Evolutionary conservation across 2,329 filamentous ascomycete genomes (phyloP).

Genomic region (Aaosphaeria arxii): DNA sequence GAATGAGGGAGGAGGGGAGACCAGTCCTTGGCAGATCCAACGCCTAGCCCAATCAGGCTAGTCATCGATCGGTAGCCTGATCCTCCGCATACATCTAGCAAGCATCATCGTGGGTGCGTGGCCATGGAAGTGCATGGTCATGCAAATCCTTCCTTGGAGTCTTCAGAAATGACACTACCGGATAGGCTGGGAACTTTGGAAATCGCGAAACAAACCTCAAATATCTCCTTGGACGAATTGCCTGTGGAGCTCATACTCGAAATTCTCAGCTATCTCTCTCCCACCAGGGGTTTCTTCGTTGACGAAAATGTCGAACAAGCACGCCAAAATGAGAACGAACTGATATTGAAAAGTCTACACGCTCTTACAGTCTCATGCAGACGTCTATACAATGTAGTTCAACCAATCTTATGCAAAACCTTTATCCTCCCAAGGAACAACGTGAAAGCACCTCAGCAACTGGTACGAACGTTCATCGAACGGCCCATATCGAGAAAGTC

Average conservation of each 20-base stretch:
- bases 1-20: too few species aligned
- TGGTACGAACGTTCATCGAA: not conserved
- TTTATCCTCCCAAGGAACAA: slow-evolving; percentile 2
- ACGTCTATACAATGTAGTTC: slow-evolving; percentile 9
- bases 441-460: not conserved
- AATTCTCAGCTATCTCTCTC: slow-evolving; percentile 9
- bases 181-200: too few species aligned
- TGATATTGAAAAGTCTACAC: slow-evolving; percentile 4
- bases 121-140: too few species aligned
- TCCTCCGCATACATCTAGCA: too few species aligned
- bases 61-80: too few species aligned
- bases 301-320: slow-evolving; percentile 1
- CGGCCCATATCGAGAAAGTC: too few species aligned
- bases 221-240: slow-evolving; percentile 1
- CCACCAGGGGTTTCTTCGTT: slow-evolving; percentile 9
- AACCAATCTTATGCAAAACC: slow-evolving; percentile 14
- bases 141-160: too few species aligned
- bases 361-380: slow-evolving; percentile 12
- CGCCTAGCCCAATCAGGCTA: too few species aligned
- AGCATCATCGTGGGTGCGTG: too few species aligned
- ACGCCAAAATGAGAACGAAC: slow-evolving; percentile 4
- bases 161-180: too few species aligned
- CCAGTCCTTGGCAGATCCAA: too few species aligned
- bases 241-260: slow-evolving; percentile 16
- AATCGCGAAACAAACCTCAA: too few species aligned